Evolutionary conservation across 2,329 filamentous ascomycete genomes (phyloP).

Genomic region (Pseudonectria foliicola): DNA sequence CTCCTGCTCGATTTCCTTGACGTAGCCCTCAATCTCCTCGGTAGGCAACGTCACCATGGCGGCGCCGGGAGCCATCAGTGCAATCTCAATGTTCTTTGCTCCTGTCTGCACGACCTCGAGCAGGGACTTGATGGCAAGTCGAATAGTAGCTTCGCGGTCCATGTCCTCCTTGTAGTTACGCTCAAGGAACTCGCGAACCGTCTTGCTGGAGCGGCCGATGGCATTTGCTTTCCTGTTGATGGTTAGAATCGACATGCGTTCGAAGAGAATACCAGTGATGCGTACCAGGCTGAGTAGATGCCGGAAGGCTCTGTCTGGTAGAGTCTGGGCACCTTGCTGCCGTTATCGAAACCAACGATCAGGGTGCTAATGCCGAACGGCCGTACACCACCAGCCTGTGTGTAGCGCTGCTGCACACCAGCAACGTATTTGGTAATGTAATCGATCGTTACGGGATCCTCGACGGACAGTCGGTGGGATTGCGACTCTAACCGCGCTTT

Average conservation of each 20-base stretch:
- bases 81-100: constrained; percentile 99
- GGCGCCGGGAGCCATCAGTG: constrained; percentile 93
- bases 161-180: constrained; percentile 98
- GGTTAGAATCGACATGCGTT: constrained; percentile 6
- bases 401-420: constrained; percentile 97
- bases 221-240: constrained; percentile 88
- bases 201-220: constrained; percentile 97
- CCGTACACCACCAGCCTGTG: constrained; percentile 93
- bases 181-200: constrained; percentile 95
- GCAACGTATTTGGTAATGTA: constrained; percentile 99
- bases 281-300: constrained; percentile 97
- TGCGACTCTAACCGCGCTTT: constrained; percentile 96
- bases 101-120: constrained; percentile 97
- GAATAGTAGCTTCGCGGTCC: constrained; percentile 93
- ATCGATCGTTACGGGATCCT: constrained; percentile 95
- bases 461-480: constrained; percentile 92
- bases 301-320: constrained; percentile 99
- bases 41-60: constrained; percentile 86
- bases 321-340: constrained; percentile 77
- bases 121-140: constrained; percentile 95
- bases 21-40: constrained; percentile 93
- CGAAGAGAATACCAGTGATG: not conserved
- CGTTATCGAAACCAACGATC: constrained; percentile 96
- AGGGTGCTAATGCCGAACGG: constrained; percentile 98
- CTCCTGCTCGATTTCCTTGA: constrained; percentile 98